Evolutionary conservation across 106 monocot species (phyloP).

Genomic region (Dactylorhiza incarnata): DNA sequence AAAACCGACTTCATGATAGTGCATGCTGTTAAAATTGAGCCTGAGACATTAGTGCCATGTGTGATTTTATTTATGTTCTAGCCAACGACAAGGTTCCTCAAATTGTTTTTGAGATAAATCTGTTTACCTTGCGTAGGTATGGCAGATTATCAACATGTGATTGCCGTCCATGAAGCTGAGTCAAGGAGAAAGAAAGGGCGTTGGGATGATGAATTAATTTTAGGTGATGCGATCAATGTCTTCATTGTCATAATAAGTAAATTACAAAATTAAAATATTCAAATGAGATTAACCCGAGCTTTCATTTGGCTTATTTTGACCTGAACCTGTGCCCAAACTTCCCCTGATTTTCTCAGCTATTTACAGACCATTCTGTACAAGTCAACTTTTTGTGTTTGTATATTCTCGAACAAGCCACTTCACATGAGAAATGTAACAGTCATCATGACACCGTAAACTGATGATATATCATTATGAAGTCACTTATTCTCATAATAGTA

Average conservation of each 20-base stretch:
- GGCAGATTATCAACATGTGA: slow-evolving; percentile 89
- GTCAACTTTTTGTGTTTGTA: no score
- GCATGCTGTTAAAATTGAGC: background rate
- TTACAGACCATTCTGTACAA: no score
- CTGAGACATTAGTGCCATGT: background rate
- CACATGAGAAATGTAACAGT: no score
- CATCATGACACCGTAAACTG: background rate
- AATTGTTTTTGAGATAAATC: background rate
- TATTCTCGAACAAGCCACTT: no score
- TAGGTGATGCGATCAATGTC: slow-evolving; percentile 11
- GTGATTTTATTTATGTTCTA: background rate
- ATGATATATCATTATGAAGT: background rate
- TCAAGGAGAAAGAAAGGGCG: slow-evolving; percentile 32
- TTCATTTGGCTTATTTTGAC: background rate
- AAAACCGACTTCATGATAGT: background rate
- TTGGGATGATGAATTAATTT: slow-evolving; percentile 19
- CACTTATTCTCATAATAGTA: background rate
- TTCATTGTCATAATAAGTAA: background rate
- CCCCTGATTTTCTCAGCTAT: no score
- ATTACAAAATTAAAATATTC: no score
- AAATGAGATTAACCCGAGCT: no score
- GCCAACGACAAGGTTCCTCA: background rate
- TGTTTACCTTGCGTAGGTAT: slow-evolving; percentile 45
- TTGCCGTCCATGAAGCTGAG: slow-evolving; percentile 70
- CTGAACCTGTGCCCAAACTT: background rate